Evolutionary conservation across 768 basidiomycete genomes (phyloP).

Genomic region (Postia placenta): DNA sequence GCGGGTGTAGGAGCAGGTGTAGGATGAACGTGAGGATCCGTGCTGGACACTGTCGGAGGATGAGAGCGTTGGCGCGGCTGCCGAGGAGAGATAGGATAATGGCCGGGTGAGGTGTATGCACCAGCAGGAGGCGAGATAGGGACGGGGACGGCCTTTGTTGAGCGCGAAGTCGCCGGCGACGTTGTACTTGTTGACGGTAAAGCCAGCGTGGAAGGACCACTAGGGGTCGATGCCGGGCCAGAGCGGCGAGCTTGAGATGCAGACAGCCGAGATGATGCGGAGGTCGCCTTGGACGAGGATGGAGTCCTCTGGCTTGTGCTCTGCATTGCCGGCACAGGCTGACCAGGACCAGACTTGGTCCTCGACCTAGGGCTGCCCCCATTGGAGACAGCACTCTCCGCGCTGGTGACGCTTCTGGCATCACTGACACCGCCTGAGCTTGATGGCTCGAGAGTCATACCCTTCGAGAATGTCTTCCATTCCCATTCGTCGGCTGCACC

Average conservation of each 20-base stretch:
- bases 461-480: conserved; percentile 57
- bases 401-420: conserved; percentile 45
- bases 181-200: conserved; percentile 8
- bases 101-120: conserved; percentile 29
- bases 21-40: conserved; percentile 72
- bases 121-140: conserved; percentile 28
- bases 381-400: conserved; percentile 35
- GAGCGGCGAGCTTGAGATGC: conserved; percentile 16
- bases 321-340: conserved; percentile 3
- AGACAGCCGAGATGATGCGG: conserved; percentile 12
- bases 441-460: conserved; percentile 26
- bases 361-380: conserved; percentile 13
- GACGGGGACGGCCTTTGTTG: conserved; percentile 36
- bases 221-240: not conserved
- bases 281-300: conserved; percentile 4
- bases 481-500: conserved; percentile 52
- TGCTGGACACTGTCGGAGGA: conserved; percentile 25
- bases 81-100: conserved; percentile 45
- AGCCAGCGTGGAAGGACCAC: conserved; percentile 2
- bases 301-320: not conserved
- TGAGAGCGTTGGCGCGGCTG: conserved; percentile 32
- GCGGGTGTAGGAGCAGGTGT: conserved; percentile 56
- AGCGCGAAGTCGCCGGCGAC: conserved; percentile 22
- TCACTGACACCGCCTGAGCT: conserved; percentile 28
- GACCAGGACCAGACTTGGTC: conserved; percentile 6